Evolutionary conservation across 2,329 filamentous ascomycete genomes (phyloP), one percentile per base, ranked within the genome.

Genomic region (Calycina herbarum): DNA sequence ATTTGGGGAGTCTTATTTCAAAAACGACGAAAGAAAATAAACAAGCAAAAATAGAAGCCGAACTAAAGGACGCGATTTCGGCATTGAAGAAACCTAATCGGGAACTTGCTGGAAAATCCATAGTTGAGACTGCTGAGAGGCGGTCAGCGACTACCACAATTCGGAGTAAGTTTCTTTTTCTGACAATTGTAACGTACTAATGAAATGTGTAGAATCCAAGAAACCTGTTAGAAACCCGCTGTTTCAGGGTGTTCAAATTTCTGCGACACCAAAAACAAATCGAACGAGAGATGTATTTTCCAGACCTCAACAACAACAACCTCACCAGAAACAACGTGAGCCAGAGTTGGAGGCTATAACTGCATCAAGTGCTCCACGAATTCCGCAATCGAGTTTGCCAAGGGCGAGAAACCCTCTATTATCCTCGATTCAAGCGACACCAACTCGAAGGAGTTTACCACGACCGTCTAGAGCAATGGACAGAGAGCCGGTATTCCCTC

Each of bases 51-150:
- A 83, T 92, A 1, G 87, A 92, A 59, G 86, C 88, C 33, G 89
- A 93, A 73, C 78, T 94, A 40, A 86, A 87, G 70, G 86, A 92
- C 66, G 92, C 92, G 8, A 94, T 95, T 60, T 85, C 85, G 5
- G 85, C 88, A 10, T 76, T 94, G 54, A 89, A 90, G 75, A 92
- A 89, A 76, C 92, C 92, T 0, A 93, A 94, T 72, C 85, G 92
- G 57, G 84, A 86, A 27, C 81, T 90, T 51, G 89, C 89, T 13
- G 87, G 87, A 38, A 88, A 87, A 71, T 84, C 86, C 45, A 82
- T 91, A 64, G 86, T 85, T 3, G 89, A 92, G 69, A 88, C 86
- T 31, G 84, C 86, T 4, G 89, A 93, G 74, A 84, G 84, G 71
- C 85, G 88, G 63, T 79, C 81, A 5, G 80, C 80, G 17, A 79